Conservation (phyloP, 352 stramenopile genomes). For the Globisporangium radiosum region DNA sequence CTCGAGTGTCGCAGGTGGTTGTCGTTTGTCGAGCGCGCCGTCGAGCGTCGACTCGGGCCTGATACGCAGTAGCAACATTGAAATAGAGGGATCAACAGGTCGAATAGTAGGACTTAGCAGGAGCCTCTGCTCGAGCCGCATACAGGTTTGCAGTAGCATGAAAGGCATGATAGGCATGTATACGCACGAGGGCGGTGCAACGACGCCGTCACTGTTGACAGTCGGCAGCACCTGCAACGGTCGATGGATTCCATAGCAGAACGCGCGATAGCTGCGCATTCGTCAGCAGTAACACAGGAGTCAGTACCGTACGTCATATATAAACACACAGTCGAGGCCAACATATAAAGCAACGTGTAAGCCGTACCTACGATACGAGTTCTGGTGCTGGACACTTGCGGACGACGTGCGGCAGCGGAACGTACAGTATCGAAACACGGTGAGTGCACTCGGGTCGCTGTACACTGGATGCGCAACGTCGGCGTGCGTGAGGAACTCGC, state of each 20-base stretch:
- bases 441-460: constrained; percentile 38
- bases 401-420: constrained; percentile 73
- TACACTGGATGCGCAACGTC: constrained; percentile 61
- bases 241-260: constrained; percentile 66
- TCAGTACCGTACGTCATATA: too few species aligned
- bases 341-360: too few species aligned
- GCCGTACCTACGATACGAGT: constrained; percentile 62
- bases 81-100: too few species aligned
- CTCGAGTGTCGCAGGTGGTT: constrained; percentile 25
- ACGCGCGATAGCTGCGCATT: constrained; percentile 32
- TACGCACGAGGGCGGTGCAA: neutral
- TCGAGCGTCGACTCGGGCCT: constrained; percentile 22
- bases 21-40: constrained; percentile 4
- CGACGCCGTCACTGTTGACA: constrained; percentile 48
- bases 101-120: too few species aligned
- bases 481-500: constrained; percentile 53
- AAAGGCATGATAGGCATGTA: neutral
- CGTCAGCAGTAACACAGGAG: neutral
- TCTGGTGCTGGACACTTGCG: constrained; percentile 69
- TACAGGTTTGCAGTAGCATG: neutral
- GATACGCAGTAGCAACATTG: neutral
- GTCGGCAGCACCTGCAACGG: constrained; percentile 51
- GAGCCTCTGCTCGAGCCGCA: too few species aligned
- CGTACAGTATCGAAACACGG: constrained; percentile 63
- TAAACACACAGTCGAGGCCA: too few species aligned